Conservation (phyloP, 176 grass and related monocot genomes). For the Phyllostachys edulis region DNA sequence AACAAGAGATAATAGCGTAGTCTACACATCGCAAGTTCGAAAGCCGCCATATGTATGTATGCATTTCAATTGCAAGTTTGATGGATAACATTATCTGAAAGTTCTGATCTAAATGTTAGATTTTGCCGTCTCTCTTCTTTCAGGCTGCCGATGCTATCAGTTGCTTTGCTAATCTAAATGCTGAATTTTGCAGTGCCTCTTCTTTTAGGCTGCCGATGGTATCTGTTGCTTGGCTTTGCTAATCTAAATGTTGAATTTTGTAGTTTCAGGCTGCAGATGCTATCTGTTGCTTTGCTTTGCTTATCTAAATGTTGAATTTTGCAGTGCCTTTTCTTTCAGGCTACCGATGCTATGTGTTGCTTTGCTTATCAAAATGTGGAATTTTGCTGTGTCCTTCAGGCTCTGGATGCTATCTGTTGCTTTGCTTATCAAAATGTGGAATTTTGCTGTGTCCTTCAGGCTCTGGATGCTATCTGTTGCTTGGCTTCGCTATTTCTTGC, state of each 20-base stretch:
- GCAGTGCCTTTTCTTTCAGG: conserved; percentile 4
- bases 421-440: not conserved
- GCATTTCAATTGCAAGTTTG: not conserved
- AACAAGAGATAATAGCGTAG: not conserved
- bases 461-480: not conserved
- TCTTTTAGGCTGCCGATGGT: not conserved
- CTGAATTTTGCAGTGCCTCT: conserved; percentile 26
- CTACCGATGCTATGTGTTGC: not conserved
- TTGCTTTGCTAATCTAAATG: not conserved
- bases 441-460: not conserved
- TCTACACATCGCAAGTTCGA: not conserved
- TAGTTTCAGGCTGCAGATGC: not conserved
- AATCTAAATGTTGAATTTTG: conserved; percentile 22
- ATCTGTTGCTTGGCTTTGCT: not conserved
- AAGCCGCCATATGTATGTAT: not conserved
- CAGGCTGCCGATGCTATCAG: too few relatives aligned
- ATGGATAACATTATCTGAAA: not conserved
- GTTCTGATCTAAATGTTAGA: conserved; percentile 11
- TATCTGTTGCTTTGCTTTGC: not conserved
- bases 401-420: not conserved
- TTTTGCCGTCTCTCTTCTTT: conserved; percentile 18
- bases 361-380: not conserved
- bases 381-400: not conserved
- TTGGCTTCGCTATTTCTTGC: conserved; percentile 40
- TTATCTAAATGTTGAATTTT: conserved; percentile 19